Evolutionary conservation across 305 asterid species (phyloP).

Genomic region (Fraxinus baroniana): DNA sequence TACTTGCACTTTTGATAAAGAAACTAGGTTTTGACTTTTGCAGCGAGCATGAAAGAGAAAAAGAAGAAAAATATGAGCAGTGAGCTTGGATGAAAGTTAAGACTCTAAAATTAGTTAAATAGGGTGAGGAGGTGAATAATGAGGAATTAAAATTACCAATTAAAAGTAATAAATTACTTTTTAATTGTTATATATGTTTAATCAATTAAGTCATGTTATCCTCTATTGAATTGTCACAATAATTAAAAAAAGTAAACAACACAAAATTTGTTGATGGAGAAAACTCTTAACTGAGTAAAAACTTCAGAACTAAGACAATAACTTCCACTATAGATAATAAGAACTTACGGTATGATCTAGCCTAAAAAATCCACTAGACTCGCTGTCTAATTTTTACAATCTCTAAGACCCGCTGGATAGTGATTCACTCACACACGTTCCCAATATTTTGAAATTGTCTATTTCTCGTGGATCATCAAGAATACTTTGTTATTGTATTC

Average conservation of each 20-base stretch:
- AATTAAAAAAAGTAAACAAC: no score
- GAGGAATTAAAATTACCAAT: no score
- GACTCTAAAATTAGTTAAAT: no score
- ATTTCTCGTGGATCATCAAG: background rate
- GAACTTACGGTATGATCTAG: background rate
- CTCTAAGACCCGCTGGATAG: no score
- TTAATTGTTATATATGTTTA: no score
- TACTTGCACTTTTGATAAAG: background rate
- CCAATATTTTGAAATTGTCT: no score
- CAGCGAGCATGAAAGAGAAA: background rate
- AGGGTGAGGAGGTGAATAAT: no score
- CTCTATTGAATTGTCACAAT: background rate
- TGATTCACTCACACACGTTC: background rate
- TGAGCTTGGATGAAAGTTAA: background rate
- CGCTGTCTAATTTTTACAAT: no score
- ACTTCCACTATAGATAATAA: background rate
- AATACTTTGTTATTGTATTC: background rate
- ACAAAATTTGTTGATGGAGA: background rate
- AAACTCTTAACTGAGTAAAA: no score
- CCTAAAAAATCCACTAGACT: background rate
- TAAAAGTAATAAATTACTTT: no score
- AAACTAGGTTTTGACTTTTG: background rate
- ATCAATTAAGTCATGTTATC: background rate
- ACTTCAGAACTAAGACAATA: no score
- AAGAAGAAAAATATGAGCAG: background rate